These are phyloP conservation scores for Talaromyces ruber DNA, from an alignment of 495 filamentous ascomycete species.

Conservation along the genomic window DNA sequence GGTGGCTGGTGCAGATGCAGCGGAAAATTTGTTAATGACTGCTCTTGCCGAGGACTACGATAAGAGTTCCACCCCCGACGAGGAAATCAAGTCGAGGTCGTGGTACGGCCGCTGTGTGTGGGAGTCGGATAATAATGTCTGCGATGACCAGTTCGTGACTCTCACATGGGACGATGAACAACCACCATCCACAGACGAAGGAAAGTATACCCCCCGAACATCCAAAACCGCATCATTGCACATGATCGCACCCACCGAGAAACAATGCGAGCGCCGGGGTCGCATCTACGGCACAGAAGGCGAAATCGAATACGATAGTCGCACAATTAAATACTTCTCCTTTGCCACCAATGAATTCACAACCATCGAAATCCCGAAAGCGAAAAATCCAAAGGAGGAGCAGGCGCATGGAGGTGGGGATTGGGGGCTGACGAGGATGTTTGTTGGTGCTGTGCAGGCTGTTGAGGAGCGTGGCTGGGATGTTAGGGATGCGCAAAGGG, in stretches of 20 bases:
- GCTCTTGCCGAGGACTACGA: conserved; percentile 63
- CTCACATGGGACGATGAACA: conserved; percentile 62
- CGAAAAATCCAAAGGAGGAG: conserved; percentile 26
- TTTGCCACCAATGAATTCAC: conserved; percentile 23
- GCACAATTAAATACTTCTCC: conserved; percentile 30
- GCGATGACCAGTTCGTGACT: conserved; percentile 84
- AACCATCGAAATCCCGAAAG: conserved; percentile 19
- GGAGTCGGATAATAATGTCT: conserved; percentile 81
- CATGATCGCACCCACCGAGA: conserved; percentile 87
- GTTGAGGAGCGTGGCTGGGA: conserved; percentile 63
- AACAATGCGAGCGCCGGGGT: conserved; percentile 75
- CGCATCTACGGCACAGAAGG: conserved; percentile 77
- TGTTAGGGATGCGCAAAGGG: conserved; percentile 64
- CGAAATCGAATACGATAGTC: conserved; percentile 67
- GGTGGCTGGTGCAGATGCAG: conserved; percentile 12
- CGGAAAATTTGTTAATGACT: conserved; percentile 21
- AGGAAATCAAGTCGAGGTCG: conserved; percentile 48
- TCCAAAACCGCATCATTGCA: conserved; percentile 85
- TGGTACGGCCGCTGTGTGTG: conserved; percentile 96
- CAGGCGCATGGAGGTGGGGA: conserved; percentile 80
- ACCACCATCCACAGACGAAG: background rate
- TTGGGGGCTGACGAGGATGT: conserved; percentile 65
- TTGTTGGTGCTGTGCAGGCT: conserved; percentile 69
- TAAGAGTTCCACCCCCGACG: conserved; percentile 28
- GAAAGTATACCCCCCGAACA: conserved; percentile 28